Base-by-base conservation (phyloP, 208 protist genomes). In the Angomonas deanei region DNA sequence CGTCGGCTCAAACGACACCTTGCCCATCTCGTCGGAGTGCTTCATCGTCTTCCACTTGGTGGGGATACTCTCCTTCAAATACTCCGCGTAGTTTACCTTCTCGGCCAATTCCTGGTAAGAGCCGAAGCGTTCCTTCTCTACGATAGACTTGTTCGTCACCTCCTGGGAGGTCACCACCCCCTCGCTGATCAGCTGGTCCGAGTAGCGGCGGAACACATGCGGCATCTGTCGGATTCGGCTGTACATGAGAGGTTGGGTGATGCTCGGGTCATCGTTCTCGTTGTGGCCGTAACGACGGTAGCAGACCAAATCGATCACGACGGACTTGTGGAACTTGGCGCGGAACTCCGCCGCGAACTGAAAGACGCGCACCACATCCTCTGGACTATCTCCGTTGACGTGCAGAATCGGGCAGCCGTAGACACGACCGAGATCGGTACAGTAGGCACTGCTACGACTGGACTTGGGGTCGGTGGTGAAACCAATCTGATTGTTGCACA, bases 401-500 rank as follows among this genome's bases (percentile, higher is more conserved):
- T 99, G 98, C 67, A 99, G 94, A 60, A 99, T 94, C 8, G 98
- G 98, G 61, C 91, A 96, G 61, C 76, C 76, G 77, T 88, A 90
- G 28, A 88, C 86, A 71, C 98, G 98, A 13, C 92, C 98, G 33
- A 99, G 79, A 69, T 99, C 97, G 15, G 97, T 98, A 75, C 94
- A 98, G 78, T 99, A 99, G 3, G 96, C 84, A 32, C 97, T 98
- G 32, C 97, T 98, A 26, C 98, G 93, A 38, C 91, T 91, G 49
- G 74, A 87, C 58, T 83, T 90, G 30, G 98, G 97, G 80, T 99
- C 96, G 0, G 98, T 99, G 27, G 98, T 99, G 82, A 99, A 99
- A 70, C 97, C 97, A 76, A 99, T 98, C 85, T 99, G 98, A 76
- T 99, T 99, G 84, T 99, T 99, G 49, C 98, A 96, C 48, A 99